phyloP scores from a whole-genome alignment of 2,329 filamentous ascomycete species.

The Calonectria fujianensis region DNA sequence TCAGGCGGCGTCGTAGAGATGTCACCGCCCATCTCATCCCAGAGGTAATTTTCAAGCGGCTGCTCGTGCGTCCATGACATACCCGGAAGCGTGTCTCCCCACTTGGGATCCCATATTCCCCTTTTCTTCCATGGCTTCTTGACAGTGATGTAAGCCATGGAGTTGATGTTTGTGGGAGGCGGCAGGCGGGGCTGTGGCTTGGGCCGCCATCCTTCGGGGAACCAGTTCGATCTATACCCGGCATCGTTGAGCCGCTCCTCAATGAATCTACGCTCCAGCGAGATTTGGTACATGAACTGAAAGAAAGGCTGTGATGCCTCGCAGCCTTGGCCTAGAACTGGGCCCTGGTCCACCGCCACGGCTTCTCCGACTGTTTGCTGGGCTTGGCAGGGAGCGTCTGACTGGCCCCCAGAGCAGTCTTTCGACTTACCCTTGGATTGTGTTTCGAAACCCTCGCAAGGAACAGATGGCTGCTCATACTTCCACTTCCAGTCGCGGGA shows the following conservation, averaged over 20 bases:
- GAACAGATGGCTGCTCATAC: neutral
- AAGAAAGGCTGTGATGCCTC: constrained; percentile 6
- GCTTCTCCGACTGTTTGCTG: neutral
- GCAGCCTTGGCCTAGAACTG: neutral
- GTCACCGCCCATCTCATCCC: neutral
- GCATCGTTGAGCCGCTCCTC: constrained; percentile 6
- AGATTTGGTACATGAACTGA: constrained; percentile 10
- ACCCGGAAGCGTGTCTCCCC: neutral
- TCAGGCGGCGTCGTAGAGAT: neutral
- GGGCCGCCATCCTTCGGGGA: neutral
- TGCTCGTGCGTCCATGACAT: constrained; percentile 5
- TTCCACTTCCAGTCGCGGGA: neutral
- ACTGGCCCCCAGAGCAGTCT: neutral
- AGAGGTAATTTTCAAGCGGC: neutral
- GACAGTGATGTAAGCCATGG: neutral
- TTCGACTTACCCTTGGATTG: neutral
- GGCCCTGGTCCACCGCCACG: neutral
- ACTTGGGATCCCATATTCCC: neutral
- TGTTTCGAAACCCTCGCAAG: neutral
- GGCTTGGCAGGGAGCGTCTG: neutral
- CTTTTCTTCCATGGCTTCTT: neutral
- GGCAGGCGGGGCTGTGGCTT: neutral
- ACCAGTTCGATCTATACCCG: neutral
- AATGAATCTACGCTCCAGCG: neutral
- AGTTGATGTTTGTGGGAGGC: neutral